Conservation (phyloP, 1,284 basidiomycete species). For the Inonotus hispidus region DNA sequence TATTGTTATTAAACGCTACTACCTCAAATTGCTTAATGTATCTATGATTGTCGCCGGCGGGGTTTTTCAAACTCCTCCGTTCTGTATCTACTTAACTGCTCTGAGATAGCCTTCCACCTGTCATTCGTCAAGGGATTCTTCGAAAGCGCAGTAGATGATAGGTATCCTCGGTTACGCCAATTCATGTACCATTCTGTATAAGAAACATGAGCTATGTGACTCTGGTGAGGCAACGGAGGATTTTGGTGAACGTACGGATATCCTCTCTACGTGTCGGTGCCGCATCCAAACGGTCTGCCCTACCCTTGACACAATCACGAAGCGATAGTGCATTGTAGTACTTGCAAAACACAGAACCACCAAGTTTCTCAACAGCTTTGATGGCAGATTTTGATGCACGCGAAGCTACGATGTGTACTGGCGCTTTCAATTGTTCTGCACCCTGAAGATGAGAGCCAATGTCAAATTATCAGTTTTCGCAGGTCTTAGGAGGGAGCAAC, state of each 20-base stretch:
- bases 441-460: conserved; percentile 41
- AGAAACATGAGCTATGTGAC: background rate
- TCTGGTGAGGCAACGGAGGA: background rate
- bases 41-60: background rate
- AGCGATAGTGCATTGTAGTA: conserved; percentile 90
- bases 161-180: conserved; percentile 66
- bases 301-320: conserved; percentile 72
- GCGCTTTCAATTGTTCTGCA: conserved; percentile 58
- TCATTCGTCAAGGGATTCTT: conserved; percentile 60
- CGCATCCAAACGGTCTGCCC: conserved; percentile 63
- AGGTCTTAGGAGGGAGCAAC: conserved; percentile 25
- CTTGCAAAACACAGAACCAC: conserved; percentile 85
- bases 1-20: background rate
- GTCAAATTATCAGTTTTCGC: conserved; percentile 6
- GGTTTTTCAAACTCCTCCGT: conserved; percentile 33
- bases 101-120: conserved; percentile 61
- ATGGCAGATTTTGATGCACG: conserved; percentile 87
- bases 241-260: conserved; percentile 55
- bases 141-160: conserved; percentile 52
- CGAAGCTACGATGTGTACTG: conserved; percentile 81
- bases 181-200: conserved; percentile 72
- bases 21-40: background rate
- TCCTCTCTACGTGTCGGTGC: conserved; percentile 81
- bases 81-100: conserved; percentile 55
- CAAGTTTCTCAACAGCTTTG: conserved; percentile 72